phyloP scores from a whole-genome alignment of 164 flowering plant species.

The Houttuynia cordata region DNA sequence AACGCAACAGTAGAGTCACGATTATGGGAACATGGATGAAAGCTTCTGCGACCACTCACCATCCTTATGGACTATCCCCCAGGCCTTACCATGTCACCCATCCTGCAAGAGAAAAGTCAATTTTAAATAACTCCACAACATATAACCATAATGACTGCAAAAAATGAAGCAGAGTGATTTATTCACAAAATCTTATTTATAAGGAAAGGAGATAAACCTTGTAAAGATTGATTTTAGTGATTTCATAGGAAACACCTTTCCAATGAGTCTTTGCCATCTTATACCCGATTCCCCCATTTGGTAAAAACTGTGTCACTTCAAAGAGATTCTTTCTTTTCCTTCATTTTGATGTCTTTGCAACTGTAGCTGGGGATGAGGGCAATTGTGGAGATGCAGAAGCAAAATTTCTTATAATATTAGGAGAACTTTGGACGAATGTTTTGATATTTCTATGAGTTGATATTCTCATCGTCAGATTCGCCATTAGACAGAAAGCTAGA shows the following conservation, averaged over 20 bases:
- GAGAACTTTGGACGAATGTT: conserved; percentile 7
- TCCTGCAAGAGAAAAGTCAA: conserved; percentile 39
- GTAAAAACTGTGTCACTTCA: conserved; percentile 82
- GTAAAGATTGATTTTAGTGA: conserved; percentile 91
- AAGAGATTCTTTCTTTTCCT: conserved; percentile 83
- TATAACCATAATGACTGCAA: not conserved
- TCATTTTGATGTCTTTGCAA: conserved; percentile 23
- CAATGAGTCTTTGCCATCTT: conserved; percentile 89
- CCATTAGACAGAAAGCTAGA: not conserved
- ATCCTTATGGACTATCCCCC: conserved; percentile 79
- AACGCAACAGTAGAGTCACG: not conserved
- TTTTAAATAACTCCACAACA: not conserved
- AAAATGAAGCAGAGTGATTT: not conserved
- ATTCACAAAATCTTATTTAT: not conserved
- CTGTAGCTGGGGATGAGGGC: conserved; percentile 8
- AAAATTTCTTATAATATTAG: conserved; percentile 10
- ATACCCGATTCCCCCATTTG: conserved; percentile 89
- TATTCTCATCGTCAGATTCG: conserved; percentile 3
- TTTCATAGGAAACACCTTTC: conserved; percentile 61
- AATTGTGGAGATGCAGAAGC: conserved; percentile 9
- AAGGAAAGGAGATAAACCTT: conserved; percentile 23
- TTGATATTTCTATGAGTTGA: conserved; percentile 3
- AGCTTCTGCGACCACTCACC: conserved; percentile 23
- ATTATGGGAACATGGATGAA: not conserved
- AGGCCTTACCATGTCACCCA: conserved; percentile 91